Conservation (phyloP, 169 alveolate species). For the Cytauxzoon felis region DNA sequence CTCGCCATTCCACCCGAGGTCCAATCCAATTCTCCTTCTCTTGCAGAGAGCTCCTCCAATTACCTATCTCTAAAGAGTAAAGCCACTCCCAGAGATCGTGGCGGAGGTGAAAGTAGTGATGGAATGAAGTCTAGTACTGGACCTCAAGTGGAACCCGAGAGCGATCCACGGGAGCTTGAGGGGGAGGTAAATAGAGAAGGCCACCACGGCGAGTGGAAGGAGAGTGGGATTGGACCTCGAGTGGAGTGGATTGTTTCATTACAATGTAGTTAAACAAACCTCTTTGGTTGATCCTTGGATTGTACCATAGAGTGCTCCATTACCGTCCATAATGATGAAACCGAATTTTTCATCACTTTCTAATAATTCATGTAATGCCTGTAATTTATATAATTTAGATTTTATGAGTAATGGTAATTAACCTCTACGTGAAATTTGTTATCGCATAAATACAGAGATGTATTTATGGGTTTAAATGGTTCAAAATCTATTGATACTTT, state of each 20-base stretch:
- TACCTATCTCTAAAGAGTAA: too few relatives aligned
- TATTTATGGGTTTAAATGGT: slow-evolving; percentile 97
- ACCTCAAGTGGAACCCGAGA: too few relatives aligned
- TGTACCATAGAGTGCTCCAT: slow-evolving; percentile 95
- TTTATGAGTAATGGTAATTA: slow-evolving; percentile 32
- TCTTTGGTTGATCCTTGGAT: slow-evolving; percentile 92
- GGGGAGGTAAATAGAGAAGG: too few relatives aligned
- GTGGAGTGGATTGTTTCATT: slow-evolving; percentile 21
- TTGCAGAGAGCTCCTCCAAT: too few relatives aligned
- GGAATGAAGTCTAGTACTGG: too few relatives aligned
- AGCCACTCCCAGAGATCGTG: too few relatives aligned
- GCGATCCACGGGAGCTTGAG: too few relatives aligned
- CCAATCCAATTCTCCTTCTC: too few relatives aligned
- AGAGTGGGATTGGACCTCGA: slow-evolving; percentile 24
- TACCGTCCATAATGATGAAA: slow-evolving; percentile 96
- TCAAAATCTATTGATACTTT: slow-evolving; percentile 94
- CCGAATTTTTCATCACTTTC: slow-evolving; percentile 97
- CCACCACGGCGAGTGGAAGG: background rate
- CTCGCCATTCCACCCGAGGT: too few relatives aligned
- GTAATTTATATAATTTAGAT: slow-evolving; percentile 2
- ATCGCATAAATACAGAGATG: slow-evolving; percentile 95
- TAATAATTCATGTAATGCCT: slow-evolving; percentile 77
- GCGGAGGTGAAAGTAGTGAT: too few relatives aligned
- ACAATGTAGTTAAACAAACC: slow-evolving; percentile 19
- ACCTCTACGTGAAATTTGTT: slow-evolving; percentile 94